These are phyloP conservation scores for Berkeleyomyces basicola DNA, from an alignment of 2,329 filamentous ascomycete species.

Conservation along the genomic window DNA sequence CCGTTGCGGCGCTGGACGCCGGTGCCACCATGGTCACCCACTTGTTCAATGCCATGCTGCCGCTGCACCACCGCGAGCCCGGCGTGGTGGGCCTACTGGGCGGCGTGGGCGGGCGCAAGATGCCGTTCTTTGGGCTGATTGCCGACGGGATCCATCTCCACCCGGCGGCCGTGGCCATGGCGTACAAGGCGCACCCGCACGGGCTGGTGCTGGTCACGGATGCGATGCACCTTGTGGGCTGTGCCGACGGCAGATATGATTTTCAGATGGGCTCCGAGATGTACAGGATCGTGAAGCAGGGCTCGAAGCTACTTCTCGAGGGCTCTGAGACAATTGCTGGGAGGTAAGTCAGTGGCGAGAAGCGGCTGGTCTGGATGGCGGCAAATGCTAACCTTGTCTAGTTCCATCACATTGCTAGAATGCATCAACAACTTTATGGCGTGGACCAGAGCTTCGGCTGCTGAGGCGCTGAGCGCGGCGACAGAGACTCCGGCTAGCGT, in stretches of 20 bases:
- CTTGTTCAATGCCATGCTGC: conserved; percentile 86
- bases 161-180: conserved; percentile 75
- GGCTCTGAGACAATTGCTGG: conserved; percentile 66
- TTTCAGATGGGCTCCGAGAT: conserved; percentile 60
- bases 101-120: conserved; percentile 20
- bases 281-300: conserved; percentile 50
- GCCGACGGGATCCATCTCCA: conserved; percentile 83
- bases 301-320: conserved; percentile 56
- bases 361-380: not conserved
- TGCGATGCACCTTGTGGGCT: conserved; percentile 72
- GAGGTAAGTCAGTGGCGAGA: conserved; percentile 30
- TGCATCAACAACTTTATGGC: conserved; percentile 68
- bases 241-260: conserved; percentile 68
- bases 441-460: conserved; percentile 53
- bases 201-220: conserved; percentile 85
- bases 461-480: conserved; percentile 53
- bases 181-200: conserved; percentile 68
- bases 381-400: conserved; percentile 18
- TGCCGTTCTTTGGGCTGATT: conserved; percentile 79
- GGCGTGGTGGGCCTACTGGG: conserved; percentile 69
- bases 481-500: conserved; percentile 63
- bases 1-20: conserved; percentile 49
- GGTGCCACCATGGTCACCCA: conserved; percentile 85
- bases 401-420: conserved; percentile 57
- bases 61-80: conserved; percentile 78